phyloP scores from a whole-genome alignment of 2,329 filamentous ascomycete species.

The Arachnopeziza araneosa region DNA sequence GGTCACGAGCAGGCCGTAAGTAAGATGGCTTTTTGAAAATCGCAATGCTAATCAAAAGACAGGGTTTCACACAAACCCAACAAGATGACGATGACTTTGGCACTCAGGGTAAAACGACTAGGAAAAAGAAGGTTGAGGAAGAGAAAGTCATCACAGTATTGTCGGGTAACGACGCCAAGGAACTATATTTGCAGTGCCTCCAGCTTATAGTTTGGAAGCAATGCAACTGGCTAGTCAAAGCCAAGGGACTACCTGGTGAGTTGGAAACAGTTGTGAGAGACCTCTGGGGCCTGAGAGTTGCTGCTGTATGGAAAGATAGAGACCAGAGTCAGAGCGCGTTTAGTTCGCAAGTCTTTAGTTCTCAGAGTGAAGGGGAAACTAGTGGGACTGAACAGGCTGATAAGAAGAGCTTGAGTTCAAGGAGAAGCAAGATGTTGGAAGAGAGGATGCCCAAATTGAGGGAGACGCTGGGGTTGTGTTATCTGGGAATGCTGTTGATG shows the following conservation, averaged over 20 bases:
- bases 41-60: slow-evolving; percentile 15
- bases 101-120: slow-evolving; percentile 47
- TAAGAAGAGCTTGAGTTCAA: slow-evolving; percentile 39
- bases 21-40: slow-evolving; percentile 14
- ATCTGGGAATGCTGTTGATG: slow-evolving; percentile 70
- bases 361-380: slow-evolving; percentile 32
- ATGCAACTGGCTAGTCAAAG: slow-evolving; percentile 63
- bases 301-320: slow-evolving; percentile 36
- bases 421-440: slow-evolving; percentile 30
- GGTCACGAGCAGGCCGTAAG: slow-evolving; percentile 58
- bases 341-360: slow-evolving; percentile 32
- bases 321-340: slow-evolving; percentile 25
- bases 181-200: slow-evolving; percentile 76
- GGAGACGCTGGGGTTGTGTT: slow-evolving; percentile 74
- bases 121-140: slow-evolving; percentile 56
- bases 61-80: slow-evolving; percentile 38
- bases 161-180: slow-evolving; percentile 61
- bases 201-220: slow-evolving; percentile 84
- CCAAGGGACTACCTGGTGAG: slow-evolving; percentile 61
- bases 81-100: slow-evolving; percentile 66
- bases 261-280: slow-evolving; percentile 76
- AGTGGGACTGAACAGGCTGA: slow-evolving; percentile 31
- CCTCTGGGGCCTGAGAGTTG: slow-evolving; percentile 64
- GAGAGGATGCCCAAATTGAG: slow-evolving; percentile 56
- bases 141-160: slow-evolving; percentile 52